Percentiles rank a stretch among this genome's conserved stretches.
Evolutionary conservation across 306 rosid species (phyloP).

Genomic region (Pyrus bretschneideri): DNA sequence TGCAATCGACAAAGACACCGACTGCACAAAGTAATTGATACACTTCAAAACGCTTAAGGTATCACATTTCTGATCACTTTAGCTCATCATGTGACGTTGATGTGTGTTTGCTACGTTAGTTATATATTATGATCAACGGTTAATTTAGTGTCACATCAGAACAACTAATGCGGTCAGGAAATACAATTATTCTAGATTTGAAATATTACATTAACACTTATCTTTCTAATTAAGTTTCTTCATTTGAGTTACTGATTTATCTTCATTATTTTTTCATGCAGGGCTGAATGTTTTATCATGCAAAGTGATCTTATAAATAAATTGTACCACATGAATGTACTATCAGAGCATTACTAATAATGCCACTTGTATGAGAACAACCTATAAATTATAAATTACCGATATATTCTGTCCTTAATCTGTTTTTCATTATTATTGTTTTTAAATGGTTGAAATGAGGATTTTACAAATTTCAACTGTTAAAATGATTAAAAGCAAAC

Average conservation of each 20-base stretch:
- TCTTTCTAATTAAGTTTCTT: background rate
- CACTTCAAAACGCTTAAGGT: background rate
- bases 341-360: background rate
- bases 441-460: too few relatives aligned
- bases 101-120: background rate
- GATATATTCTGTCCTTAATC: background rate
- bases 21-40: slow-evolving; percentile 21
- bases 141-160: background rate
- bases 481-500: background rate
- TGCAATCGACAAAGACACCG: slow-evolving; percentile 13
- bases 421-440: background rate
- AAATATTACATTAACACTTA: background rate
- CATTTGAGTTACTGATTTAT: background rate
- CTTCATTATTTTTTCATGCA: background rate
- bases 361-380: background rate
- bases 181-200: background rate
- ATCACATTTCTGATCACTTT: background rate
- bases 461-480: too few relatives aligned
- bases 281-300: background rate
- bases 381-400: background rate
- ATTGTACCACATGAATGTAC: background rate
- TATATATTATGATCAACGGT: background rate
- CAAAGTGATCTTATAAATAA: background rate
- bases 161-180: background rate
- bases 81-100: background rate